Evolutionary conservation across 2,329 filamentous ascomycete species (phyloP).

Genomic region (Penicillium sp.): DNA sequence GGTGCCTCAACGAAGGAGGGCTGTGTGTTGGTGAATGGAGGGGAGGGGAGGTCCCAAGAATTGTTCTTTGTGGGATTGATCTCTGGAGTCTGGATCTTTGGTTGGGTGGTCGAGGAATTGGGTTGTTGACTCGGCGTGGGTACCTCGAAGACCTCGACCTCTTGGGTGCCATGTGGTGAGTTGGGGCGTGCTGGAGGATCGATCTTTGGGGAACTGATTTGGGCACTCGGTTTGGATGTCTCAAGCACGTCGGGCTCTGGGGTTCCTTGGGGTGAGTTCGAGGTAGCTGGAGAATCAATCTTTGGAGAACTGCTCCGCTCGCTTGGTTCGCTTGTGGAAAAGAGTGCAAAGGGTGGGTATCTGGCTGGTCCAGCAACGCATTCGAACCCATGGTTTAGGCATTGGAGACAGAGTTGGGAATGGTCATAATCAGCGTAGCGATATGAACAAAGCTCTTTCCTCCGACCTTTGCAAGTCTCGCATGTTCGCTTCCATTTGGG

Average conservation of each 20-base stretch:
- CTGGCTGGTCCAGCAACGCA: conserved; percentile 41
- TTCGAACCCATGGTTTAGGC: conserved; percentile 24
- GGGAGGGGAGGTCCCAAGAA: neutral
- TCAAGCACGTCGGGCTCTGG: neutral
- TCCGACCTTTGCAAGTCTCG: conserved; percentile 32
- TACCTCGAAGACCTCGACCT: conserved; percentile 10
- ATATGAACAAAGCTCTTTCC: conserved; percentile 36
- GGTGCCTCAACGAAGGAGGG: neutral
- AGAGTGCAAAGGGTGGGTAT: neutral
- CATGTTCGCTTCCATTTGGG: conserved; percentile 37
- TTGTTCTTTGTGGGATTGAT: neutral
- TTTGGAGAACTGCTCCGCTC: neutral
- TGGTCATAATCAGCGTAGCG: conserved; percentile 26
- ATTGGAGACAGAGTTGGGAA: conserved; percentile 33
- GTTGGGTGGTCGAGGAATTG: neutral
- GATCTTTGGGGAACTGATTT: neutral
- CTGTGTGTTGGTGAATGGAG: neutral
- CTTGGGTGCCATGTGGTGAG: neutral
- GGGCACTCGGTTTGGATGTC: no score
- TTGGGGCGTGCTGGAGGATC: neutral
- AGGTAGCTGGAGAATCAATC: neutral
- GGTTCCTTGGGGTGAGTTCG: neutral
- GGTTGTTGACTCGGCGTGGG: neutral
- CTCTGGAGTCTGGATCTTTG: neutral
- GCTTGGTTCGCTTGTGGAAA: neutral